A percentile compares a stretch with the other conserved stretches of the same genome.
These are phyloP conservation scores for Neurospora pannonica DNA, from an alignment of 495 filamentous ascomycete genomes.

Conservation along the genomic window DNA sequence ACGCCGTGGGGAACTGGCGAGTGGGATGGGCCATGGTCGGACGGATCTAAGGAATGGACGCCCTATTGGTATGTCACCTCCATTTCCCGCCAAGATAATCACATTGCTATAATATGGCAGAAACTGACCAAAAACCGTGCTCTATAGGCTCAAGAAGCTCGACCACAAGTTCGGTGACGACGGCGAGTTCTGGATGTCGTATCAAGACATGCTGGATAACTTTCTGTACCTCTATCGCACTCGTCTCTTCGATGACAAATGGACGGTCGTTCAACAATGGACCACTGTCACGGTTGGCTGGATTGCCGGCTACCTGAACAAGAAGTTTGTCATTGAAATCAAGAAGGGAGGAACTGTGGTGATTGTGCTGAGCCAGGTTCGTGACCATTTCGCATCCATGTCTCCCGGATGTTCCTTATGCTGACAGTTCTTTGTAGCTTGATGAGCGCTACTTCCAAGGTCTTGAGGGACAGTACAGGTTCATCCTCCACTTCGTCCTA, in stretches of 20 bases:
- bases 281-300: slow-evolving; percentile 60
- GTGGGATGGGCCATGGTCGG: slow-evolving; percentile 61
- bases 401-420: background rate
- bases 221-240: slow-evolving; percentile 66
- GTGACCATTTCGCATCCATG: background rate
- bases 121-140: background rate
- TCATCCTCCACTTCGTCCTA: slow-evolving; percentile 60
- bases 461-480: slow-evolving; percentile 58
- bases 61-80: slow-evolving; percentile 40
- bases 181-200: slow-evolving; percentile 43
- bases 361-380: slow-evolving; percentile 54
- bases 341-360: slow-evolving; percentile 51
- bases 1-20: slow-evolving; percentile 35
- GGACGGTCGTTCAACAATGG: slow-evolving; percentile 61
- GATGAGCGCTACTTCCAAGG: slow-evolving; percentile 66
- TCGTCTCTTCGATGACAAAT: slow-evolving; percentile 59
- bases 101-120: background rate
- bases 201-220: slow-evolving; percentile 54
- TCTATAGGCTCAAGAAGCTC: slow-evolving; percentile 47
- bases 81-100: background rate
- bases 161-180: slow-evolving; percentile 69
- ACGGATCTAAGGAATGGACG: slow-evolving; percentile 68
- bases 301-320: slow-evolving; percentile 64
- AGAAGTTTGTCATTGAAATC: slow-evolving; percentile 58
- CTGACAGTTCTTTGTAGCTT: slow-evolving; percentile 19